Evolutionary conservation across 768 basidiomycete species (phyloP).

Genomic region (Tulasnella sp.): DNA sequence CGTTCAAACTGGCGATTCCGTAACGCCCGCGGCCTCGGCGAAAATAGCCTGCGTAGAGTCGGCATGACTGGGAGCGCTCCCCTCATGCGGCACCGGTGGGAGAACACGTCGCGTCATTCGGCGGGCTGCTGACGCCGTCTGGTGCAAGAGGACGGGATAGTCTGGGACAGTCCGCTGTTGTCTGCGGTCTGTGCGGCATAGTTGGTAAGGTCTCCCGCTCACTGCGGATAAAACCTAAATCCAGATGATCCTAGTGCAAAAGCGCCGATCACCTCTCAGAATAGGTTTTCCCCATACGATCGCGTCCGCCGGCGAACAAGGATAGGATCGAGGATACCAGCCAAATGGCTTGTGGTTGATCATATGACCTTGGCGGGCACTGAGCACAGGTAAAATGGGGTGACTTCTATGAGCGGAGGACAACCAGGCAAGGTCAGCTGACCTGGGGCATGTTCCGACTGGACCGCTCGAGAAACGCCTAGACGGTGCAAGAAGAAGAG

Average conservation of each 20-base stretch:
- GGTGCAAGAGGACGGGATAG: neutral
- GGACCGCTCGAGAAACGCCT: conserved; percentile 2
- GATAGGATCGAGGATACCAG: neutral
- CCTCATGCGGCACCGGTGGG: neutral
- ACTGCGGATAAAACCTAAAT: conserved; percentile 4
- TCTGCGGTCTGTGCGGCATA: neutral
- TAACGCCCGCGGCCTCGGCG: neutral
- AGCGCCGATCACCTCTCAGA: neutral
- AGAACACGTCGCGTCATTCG: neutral
- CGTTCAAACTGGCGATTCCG: neutral
- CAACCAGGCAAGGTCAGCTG: neutral
- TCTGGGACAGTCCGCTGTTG: neutral
- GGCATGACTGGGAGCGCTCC: neutral
- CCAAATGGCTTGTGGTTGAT: neutral
- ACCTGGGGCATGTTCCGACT: neutral
- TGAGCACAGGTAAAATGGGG: neutral
- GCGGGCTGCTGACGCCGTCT: neutral
- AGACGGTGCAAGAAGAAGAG: neutral
- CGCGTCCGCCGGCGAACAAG: neutral
- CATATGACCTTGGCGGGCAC: neutral
- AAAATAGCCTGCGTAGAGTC: neutral
- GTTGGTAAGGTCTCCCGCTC: neutral
- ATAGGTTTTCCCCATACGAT: neutral
- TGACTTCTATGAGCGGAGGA: conserved; percentile 7
- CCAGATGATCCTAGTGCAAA: neutral